Conservation (phyloP, 2,329 filamentous ascomycete species). For the Trichophyton simii region DNA sequence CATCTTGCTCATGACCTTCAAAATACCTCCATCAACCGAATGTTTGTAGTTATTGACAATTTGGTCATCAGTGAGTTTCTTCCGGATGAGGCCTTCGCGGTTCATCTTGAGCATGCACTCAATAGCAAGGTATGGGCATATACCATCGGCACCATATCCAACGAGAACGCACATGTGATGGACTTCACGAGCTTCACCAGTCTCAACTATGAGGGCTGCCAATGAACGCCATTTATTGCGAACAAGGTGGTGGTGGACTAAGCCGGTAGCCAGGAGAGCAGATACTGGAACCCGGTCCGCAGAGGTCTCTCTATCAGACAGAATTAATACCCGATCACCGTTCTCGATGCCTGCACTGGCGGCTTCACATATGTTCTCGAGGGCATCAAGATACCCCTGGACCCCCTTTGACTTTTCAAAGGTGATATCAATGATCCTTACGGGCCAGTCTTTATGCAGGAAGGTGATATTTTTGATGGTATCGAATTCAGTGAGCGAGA, state of each 20-base stretch:
- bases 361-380: conserved; percentile 79
- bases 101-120: conserved; percentile 97
- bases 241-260: conserved; percentile 91
- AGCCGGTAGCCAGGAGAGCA: conserved; percentile 72
- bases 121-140: conserved; percentile 90
- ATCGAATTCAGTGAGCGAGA: conserved; percentile 85
- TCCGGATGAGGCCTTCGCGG: conserved; percentile 81
- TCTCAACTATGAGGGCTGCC: conserved; percentile 78
- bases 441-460: conserved; percentile 67
- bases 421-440: conserved; percentile 82
- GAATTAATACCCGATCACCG: conserved; percentile 70
- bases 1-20: conserved; percentile 99
- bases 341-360: conserved; percentile 72
- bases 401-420: conserved; percentile 78
- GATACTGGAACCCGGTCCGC: conserved; percentile 75
- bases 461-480: conserved; percentile 64
- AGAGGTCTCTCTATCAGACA: conserved; percentile 79
- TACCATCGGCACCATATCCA: conserved; percentile 84
- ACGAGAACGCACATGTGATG: conserved; percentile 98
- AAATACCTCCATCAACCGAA: conserved; percentile 86
- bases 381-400: conserved; percentile 70
- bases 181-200: conserved; percentile 88
- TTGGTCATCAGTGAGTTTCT: conserved; percentile 67
- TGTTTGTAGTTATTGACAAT: conserved; percentile 94
- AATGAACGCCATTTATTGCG: conserved; percentile 91